Evolutionary conservation across 176 grass and related monocot genomes (phyloP), one percentile per base, ranked within the genome.

Genomic region (Carex kokanica): DNA sequence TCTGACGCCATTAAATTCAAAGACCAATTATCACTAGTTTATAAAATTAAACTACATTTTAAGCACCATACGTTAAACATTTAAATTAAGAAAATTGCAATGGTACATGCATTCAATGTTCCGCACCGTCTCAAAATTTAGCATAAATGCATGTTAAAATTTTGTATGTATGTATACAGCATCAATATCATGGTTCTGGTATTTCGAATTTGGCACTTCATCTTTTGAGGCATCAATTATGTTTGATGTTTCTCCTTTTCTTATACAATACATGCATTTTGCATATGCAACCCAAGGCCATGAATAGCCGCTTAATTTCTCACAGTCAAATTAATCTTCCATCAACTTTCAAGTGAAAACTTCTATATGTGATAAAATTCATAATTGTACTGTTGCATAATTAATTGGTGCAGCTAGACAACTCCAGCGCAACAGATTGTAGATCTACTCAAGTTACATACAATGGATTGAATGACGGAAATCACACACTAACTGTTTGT

Each of bases 401-500:
- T 84, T 13, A 29, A 65, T 85, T 8, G 1, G 23, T 82, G 87
- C 95, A 98, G 95, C 29, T 98, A 85, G 95, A 94, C 75, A 86
- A 87, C 11, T 86, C 43, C 14, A 80, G 45, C 62, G 60, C 74
- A 27, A 88, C 84, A 65, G 53, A 58, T 2, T 91, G 92, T 82
- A 78, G 79, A 34, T 74, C 80, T 7, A 90, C 81, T 14, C 84
- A 86, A 84, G 85, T 87, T 45, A 88, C 63, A 32, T 94, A 90
- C 2, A 49, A 80, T 3, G 89, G 84, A 10, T 89, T 98, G 23
- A 74, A 43, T 45, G 92, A 98, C 45, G 95, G 95, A 47, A 84
- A 86, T 83, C 92, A 98, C 86, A 87, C 74, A 21, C 86, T 98
- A 9, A 73, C 81, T 0, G 89, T 79, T 78, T 98, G 95, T 57